Conservation (phyloP, 2,329 filamentous ascomycete genomes). For the Ustulina deusta region DNA sequence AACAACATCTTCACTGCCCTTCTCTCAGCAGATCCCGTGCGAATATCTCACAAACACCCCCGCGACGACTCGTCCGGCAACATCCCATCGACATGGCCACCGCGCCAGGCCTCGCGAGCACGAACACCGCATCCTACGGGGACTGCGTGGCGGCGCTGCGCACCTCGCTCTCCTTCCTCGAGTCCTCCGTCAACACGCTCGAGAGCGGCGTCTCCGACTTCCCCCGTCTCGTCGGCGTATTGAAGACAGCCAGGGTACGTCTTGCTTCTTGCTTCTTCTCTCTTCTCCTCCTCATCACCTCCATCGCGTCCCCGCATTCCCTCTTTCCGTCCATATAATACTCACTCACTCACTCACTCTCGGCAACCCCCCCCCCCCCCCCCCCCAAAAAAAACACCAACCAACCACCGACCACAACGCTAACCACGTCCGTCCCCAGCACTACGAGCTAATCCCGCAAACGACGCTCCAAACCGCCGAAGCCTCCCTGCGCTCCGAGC, state of each 20-base stretch:
- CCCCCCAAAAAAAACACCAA: no score
- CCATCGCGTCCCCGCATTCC: no score
- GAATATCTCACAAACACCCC: neutral
- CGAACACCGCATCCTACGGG: constrained; percentile 55
- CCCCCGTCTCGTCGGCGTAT: constrained; percentile 65
- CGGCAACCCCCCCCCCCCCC: no score
- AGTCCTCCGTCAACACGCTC: constrained; percentile 69
- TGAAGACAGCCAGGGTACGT: constrained; percentile 69
- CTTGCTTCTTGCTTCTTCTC: constrained; percentile 2
- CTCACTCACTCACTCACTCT: neutral
- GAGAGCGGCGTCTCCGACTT: constrained; percentile 69
- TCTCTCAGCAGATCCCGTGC: neutral
- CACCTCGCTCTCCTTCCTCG: constrained; percentile 70
- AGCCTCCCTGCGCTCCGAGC: constrained; percentile 85
- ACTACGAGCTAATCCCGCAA: constrained; percentile 93
- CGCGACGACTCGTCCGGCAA: neutral
- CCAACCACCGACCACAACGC: constrained; percentile 7
- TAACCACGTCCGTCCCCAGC: constrained; percentile 69
- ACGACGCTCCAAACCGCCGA: constrained; percentile 85
- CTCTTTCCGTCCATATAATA: neutral
- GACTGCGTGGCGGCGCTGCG: constrained; percentile 72
- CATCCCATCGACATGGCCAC: constrained; percentile 15
- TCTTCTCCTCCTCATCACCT: constrained; percentile 8
- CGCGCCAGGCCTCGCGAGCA: constrained; percentile 5
- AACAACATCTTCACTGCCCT: neutral